phyloP scores from a whole-genome alignment of 2,329 filamentous ascomycete genomes.

The Plectosphaerella cucumerina region DNA sequence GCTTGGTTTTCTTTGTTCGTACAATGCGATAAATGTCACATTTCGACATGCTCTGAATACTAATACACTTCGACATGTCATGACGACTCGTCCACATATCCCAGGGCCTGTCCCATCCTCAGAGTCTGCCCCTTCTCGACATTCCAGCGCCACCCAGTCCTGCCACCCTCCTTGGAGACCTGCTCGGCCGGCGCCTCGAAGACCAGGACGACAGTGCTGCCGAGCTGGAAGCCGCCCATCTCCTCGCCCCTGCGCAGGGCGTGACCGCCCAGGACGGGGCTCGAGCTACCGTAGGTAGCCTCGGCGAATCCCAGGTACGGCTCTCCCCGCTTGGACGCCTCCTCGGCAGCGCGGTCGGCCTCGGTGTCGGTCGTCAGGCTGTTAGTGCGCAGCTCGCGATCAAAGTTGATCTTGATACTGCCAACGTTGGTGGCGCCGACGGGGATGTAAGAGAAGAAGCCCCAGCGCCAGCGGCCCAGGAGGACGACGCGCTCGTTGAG shows the following conservation, averaged over 20 bases:
- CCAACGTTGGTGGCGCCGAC: slow-evolving; percentile 97
- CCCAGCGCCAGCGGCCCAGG: slow-evolving; percentile 90
- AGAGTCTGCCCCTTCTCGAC: slow-evolving; percentile 85
- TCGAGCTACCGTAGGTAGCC: slow-evolving; percentile 80
- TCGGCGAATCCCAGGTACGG: slow-evolving; percentile 88
- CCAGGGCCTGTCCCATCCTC: slow-evolving; percentile 83
- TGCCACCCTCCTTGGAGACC: slow-evolving; percentile 36
- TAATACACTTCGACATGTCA: neutral
- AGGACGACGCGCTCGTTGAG: slow-evolving; percentile 95
- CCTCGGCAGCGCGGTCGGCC: slow-evolving; percentile 79
- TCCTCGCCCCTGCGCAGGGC: slow-evolving; percentile 85
- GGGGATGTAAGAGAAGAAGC: slow-evolving; percentile 94
- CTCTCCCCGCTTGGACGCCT: slow-evolving; percentile 71
- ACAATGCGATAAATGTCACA: too few relatives aligned
- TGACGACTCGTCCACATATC: slow-evolving; percentile 59
- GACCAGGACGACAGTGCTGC: slow-evolving; percentile 90
- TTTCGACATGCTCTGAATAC: neutral
- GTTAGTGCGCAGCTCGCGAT: slow-evolving; percentile 89
- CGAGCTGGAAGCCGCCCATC: slow-evolving; percentile 96
- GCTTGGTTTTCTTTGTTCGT: neutral
- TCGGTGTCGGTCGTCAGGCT: slow-evolving; percentile 87
- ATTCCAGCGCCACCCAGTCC: slow-evolving; percentile 76
- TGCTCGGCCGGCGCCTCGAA: slow-evolving; percentile 73
- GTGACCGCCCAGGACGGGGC: slow-evolving; percentile 73
- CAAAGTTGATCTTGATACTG: slow-evolving; percentile 95